Percentiles rank a stretch among this genome's conserved stretches.
phyloP scores from a whole-genome alignment of 805 yeast species.

The Monosporozyma servazzii region DNA sequence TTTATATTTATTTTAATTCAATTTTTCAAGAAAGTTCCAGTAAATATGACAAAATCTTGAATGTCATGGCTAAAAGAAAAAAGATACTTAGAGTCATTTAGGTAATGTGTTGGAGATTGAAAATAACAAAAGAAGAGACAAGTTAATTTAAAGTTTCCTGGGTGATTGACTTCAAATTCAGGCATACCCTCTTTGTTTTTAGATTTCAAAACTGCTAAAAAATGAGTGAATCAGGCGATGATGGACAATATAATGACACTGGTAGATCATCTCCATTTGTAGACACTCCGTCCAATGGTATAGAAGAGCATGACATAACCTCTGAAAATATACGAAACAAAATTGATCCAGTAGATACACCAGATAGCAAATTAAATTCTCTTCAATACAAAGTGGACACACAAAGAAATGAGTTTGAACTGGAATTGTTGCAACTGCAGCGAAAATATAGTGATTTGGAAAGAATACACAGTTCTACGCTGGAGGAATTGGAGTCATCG shows the following conservation, averaged over 20 bases:
- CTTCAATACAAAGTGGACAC: conserved; percentile 33
- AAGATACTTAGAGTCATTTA: not conserved
- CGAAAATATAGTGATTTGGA: conserved; percentile 18
- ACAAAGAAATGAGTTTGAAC: conserved; percentile 33
- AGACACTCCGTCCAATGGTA: conserved; percentile 23
- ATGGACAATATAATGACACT: conserved; percentile 8
- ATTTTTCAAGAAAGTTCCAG: not conserved
- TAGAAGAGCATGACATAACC: not conserved
- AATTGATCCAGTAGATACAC: not conserved
- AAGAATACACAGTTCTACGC: conserved; percentile 27
- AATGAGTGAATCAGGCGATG: not conserved
- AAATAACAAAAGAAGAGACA: not conserved
- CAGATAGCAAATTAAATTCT: conserved; percentile 1
- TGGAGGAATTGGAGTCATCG: conserved; percentile 22
- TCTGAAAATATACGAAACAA: not conserved
- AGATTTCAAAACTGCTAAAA: not conserved
- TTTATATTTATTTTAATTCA: not conserved
- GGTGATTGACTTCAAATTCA: not conserved
- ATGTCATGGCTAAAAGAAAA: not conserved
- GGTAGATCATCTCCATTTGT: conserved; percentile 33
- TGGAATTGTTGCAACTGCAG: conserved; percentile 18
- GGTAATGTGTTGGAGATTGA: not conserved
- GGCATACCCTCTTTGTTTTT: not conserved
- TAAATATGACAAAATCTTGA: not conserved
- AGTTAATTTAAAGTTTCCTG: not conserved